Base-by-base conservation (phyloP, 2,329 filamentous ascomycete species). In the Sarocladium kiliense region DNA sequence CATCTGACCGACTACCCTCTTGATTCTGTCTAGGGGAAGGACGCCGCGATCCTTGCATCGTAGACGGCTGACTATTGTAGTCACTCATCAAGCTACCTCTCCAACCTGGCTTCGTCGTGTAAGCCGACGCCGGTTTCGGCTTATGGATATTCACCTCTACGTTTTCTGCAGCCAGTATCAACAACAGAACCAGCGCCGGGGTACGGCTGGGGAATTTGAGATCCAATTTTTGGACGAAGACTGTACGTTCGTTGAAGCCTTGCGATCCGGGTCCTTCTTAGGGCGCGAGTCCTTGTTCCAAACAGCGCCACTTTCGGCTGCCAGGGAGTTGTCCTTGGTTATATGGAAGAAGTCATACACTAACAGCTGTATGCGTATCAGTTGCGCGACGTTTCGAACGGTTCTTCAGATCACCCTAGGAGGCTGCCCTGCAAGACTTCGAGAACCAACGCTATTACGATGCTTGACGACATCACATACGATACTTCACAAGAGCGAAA, bases 101-200 rank as follows among this genome's bases (percentile, higher is more conserved):
- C 63, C 70, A 1, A 71, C 69, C 3, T 85, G 81, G 81, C 65
- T 85, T 21, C 70, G 73, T 27, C 77, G 74, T 44, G 74, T 76
- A 37, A 73, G 72, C 12, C 67, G 66, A 12, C 73, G 74, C 55
- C 71, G 74, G 23, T 67, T 86, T 56, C 77, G 75, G 68, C 66
- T 86, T 2, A 74, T 72, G 32, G 77, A 82, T 57, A 64, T 86
- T 16, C 75, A 81, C 56, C 74, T 80, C 0, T 84, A 84, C 62
- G 77, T 85, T 7, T 85, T 86, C 63, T 81, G 77, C 61, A 68
- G 76, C n/a, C 67, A 73, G 1, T 86, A 85, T 60, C 73, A 74
- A 7, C 75, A 81, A 58, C 72, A 76, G 54, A 71, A 73, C 47
- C 78, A 81, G 67, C 76, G 81, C 3, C 74, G 74, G 51, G 77